Percentiles rank a stretch among this genome's conserved stretches.
These are phyloP conservation scores for Posidonia oceanica DNA, from an alignment of 116 monocot species.

Conservation along the genomic window DNA sequence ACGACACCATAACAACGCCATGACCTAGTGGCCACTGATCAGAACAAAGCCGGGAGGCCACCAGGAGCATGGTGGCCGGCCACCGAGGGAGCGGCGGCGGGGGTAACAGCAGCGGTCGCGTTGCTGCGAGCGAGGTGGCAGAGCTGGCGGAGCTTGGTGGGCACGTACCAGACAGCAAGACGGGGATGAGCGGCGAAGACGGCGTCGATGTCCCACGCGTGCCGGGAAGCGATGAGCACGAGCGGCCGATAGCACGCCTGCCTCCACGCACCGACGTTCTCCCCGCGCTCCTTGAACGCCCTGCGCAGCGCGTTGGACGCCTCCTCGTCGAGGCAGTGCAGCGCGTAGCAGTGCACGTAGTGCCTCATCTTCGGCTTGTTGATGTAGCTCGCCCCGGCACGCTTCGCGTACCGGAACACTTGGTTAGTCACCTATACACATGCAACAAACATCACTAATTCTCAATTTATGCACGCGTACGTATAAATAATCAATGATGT, in stretches of 20 bases:
- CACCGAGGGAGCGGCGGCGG: background rate
- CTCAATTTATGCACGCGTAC: no score
- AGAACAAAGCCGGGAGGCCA: slow-evolving; percentile 4
- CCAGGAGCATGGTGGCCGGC: background rate
- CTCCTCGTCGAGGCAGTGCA: slow-evolving; percentile 93
- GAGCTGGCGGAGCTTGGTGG: slow-evolving; percentile 89
- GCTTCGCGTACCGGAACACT: slow-evolving; percentile 90
- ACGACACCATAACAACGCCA: no score
- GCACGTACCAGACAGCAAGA: slow-evolving; percentile 93
- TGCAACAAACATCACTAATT: no score
- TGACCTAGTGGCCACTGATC: background rate
- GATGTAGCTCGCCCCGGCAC: slow-evolving; percentile 86
- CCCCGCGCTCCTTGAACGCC: slow-evolving; percentile 79
- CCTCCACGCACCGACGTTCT: slow-evolving; percentile 96
- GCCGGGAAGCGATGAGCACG: slow-evolving; percentile 63
- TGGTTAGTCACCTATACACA: slow-evolving; percentile 78
- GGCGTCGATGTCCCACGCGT: slow-evolving; percentile 85
- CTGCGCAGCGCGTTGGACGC: slow-evolving; percentile 61
- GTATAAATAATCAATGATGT: background rate
- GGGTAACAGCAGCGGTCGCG: slow-evolving; percentile 11
- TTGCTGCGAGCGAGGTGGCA: slow-evolving; percentile 71
- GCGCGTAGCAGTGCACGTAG: slow-evolving; percentile 99
- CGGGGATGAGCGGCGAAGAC: slow-evolving; percentile 78
- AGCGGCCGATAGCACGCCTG: slow-evolving; percentile 89
- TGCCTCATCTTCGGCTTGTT: slow-evolving; percentile 99